A percentile compares a stretch with the other conserved stretches of the same genome.
phyloP scores from a whole-genome alignment of 805 yeast genomes.

The Teunomyces panamensis region DNA sequence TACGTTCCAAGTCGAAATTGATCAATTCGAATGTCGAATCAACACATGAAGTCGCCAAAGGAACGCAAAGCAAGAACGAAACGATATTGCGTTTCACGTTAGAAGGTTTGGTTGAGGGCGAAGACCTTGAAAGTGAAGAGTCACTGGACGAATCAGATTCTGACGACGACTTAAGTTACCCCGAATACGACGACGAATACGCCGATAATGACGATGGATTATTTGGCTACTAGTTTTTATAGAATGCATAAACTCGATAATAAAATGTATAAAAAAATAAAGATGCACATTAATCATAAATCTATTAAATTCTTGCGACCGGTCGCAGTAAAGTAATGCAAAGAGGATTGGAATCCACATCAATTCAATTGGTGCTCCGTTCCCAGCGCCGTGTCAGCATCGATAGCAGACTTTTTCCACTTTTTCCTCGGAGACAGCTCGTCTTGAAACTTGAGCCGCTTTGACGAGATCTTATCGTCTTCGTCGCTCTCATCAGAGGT shows the following conservation, averaged over 20 bases:
- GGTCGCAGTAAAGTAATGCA: conserved; percentile 1
- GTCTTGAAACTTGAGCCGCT: conserved; percentile 5
- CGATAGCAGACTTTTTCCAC: conserved; percentile 7
- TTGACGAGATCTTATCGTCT: conserved; percentile 6
- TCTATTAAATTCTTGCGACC: neutral
- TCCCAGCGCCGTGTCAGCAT: neutral
- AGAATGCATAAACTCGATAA: neutral
- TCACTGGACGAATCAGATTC: conserved; percentile 28
- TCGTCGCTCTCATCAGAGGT: conserved; percentile 4
- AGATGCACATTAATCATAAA: neutral
- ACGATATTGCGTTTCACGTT: conserved; percentile 45
- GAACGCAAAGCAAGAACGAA: conserved; percentile 56
- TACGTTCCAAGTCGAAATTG: conserved; percentile 63
- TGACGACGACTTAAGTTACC: conserved; percentile 45
- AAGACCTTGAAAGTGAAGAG: conserved; percentile 28
- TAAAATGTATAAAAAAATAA: neutral
- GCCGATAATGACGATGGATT: conserved; percentile 59
- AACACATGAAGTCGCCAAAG: conserved; percentile 60
- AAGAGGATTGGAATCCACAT: no score
- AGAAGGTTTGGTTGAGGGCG: conserved; percentile 38
- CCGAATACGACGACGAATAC: conserved; percentile 51
- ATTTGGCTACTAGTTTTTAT: conserved; percentile 32
- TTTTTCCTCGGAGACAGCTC: conserved; percentile 2
- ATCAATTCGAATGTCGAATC: conserved; percentile 87
- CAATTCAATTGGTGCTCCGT: neutral